Base-by-base conservation (phyloP, 495 filamentous ascomycete species). In the Hypoxylon intermedium region DNA sequence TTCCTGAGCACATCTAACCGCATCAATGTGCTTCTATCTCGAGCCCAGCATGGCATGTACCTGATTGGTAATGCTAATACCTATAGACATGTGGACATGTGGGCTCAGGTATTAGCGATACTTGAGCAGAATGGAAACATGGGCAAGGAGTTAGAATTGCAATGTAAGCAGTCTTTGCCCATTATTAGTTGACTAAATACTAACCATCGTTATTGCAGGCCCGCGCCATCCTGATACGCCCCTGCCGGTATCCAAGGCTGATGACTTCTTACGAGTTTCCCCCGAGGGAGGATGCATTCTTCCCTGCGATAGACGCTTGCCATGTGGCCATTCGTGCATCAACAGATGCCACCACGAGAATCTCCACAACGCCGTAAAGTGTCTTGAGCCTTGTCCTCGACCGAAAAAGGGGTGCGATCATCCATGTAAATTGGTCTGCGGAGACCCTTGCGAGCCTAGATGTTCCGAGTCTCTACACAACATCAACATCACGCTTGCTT, bases 21-120 rank as follows among this genome's bases (percentile, higher is more conserved):
- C 1, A 91, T 94, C 69, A 96, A 96, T 61, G 90, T 94, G 0
- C 76, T 92, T 0, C 74, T 93, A 6, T 84, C 77, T 26, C 85
- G 91, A 6, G 90, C 90, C 5, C 77, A 85, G 65, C 84, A 96
- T 67, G 90, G 91, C 5, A 90, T 95, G 87, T 96, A 91, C 68
- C 83, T 96, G 45, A 85, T 94, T 41, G 90, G 91, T 9, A 92
- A 93, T 65, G 71, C 82, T 2, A 67, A 76, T 24, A 87, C 89
- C 0, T 85, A 78, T 12, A 56, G 34, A 1, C 65, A 73, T 31
- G 79, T 92, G 3, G 56, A 66, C 0, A 93, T 94, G 88, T 96
- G 90, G 90, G 72, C 65, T 1, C 51, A 88, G 2, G 83, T 94
- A 5, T 66, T 89, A 19, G 56, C 70, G 0, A 84, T 88, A 11